These are phyloP conservation scores for Epichloe sylvatica DNA, from an alignment of 2,329 filamentous ascomycete genomes.

Conservation along the genomic window DNA sequence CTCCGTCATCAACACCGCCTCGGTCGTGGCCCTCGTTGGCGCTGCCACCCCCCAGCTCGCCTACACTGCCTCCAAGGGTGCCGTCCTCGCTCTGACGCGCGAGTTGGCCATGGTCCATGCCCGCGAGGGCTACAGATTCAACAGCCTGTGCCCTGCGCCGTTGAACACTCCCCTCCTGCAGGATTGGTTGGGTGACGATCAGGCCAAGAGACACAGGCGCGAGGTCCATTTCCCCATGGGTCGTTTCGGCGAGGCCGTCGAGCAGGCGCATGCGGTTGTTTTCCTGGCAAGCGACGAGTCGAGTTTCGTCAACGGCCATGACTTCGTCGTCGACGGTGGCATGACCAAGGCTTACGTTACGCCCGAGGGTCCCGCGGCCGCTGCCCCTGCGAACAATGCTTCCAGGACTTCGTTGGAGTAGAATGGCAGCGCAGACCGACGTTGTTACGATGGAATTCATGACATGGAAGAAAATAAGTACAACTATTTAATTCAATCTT, in stretches of 20 bases:
- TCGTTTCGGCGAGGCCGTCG: slow-evolving; percentile 82
- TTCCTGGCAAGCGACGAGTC: slow-evolving; percentile 81
- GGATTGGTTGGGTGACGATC: slow-evolving; percentile 84
- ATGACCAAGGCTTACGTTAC: slow-evolving; percentile 87
- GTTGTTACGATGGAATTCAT: too few relatives aligned
- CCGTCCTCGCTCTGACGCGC: slow-evolving; percentile 76
- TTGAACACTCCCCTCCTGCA: slow-evolving; percentile 85
- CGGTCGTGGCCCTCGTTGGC: slow-evolving; percentile 75
- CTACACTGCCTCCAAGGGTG: slow-evolving; percentile 89
- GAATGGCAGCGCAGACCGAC: background rate
- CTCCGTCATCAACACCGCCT: slow-evolving; percentile 86
- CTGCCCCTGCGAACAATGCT: slow-evolving; percentile 48
- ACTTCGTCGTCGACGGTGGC: slow-evolving; percentile 91
- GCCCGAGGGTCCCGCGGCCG: slow-evolving; percentile 41
- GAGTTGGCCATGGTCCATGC: slow-evolving; percentile 89
- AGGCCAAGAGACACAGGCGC: slow-evolving; percentile 64
- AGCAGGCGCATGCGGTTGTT: slow-evolving; percentile 80
- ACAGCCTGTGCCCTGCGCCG: slow-evolving; percentile 77
- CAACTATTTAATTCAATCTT: too few relatives aligned
- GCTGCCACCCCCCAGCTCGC: slow-evolving; percentile 79
- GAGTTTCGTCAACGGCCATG: slow-evolving; percentile 78
- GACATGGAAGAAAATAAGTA: too few relatives aligned
- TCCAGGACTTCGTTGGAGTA: slow-evolving; percentile 31
- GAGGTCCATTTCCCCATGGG: slow-evolving; percentile 84
- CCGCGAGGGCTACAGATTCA: slow-evolving; percentile 78